Percentiles rank a stretch among this genome's conserved stretches.
Evolutionary conservation across 2,329 filamentous ascomycete genomes (phyloP).

Genomic region (Penicillium sp.): DNA sequence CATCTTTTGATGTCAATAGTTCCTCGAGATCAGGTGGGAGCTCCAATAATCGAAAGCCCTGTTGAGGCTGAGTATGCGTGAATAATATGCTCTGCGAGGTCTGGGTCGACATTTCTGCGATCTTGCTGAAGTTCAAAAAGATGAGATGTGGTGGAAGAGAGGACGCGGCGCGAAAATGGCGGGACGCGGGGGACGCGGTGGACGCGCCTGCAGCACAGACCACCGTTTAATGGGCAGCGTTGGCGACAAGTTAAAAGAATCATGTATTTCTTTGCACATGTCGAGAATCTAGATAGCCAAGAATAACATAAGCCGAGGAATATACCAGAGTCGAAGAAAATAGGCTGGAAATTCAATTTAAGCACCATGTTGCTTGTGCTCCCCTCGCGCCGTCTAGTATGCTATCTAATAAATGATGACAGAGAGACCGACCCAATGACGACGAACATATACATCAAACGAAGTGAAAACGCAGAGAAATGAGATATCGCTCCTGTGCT

Average conservation of each 20-base stretch:
- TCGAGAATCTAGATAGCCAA: too few species aligned
- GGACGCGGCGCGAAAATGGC: constrained; percentile 9
- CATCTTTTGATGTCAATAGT: constrained; percentile 54
- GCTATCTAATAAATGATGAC: constrained; percentile 7
- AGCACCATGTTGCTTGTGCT: constrained; percentile 2
- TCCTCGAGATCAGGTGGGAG: constrained; percentile 62
- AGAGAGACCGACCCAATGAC: constrained; percentile 9
- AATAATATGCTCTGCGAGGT: constrained; percentile 41
- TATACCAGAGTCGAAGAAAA: not conserved
- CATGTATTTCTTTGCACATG: too few species aligned
- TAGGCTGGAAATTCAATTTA: not conserved
- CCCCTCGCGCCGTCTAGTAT: constrained; percentile 3
- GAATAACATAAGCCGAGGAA: not conserved
- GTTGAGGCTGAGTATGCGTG: constrained; percentile 49
- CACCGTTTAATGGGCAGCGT: constrained; percentile 32
- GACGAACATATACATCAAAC: constrained; percentile 13
- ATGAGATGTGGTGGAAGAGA: constrained; percentile 3
- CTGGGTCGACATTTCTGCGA: constrained; percentile 44
- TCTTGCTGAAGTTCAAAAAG: not conserved
- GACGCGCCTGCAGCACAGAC: constrained; percentile 38
- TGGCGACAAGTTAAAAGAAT: too few species aligned
- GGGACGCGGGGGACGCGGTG: constrained; percentile 12
- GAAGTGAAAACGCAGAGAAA: constrained; percentile 5
- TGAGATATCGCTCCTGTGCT: not conserved
- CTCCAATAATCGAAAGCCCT: constrained; percentile 64